phyloP scores from a whole-genome alignment of 2,329 filamentous ascomycete genomes.

The Acephala macrosclerotiorum region DNA sequence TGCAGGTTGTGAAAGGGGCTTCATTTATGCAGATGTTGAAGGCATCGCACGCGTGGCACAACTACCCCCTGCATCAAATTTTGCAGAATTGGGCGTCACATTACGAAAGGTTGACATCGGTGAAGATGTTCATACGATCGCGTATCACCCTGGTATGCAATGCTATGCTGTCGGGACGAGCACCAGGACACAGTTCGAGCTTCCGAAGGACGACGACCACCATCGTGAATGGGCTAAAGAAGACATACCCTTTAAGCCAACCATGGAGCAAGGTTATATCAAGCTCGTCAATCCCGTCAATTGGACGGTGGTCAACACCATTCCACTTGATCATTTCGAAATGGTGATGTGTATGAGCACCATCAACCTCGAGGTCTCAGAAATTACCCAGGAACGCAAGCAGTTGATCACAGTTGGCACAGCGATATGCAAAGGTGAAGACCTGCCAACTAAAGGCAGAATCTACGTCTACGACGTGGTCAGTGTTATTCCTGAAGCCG shows the following conservation, averaged over 20 bases:
- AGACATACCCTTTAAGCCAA: constrained; percentile 67
- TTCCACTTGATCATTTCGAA: constrained; percentile 78
- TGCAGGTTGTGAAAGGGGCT: constrained; percentile 78
- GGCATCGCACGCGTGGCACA: constrained; percentile 78
- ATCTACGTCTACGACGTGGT: constrained; percentile 94
- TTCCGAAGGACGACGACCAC: constrained; percentile 88
- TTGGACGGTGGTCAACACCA: constrained; percentile 79
- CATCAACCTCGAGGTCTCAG: constrained; percentile 87
- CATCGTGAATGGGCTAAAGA: constrained; percentile 80
- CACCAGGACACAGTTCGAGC: constrained; percentile 73
- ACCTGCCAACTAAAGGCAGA: constrained; percentile 83
- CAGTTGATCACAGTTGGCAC: constrained; percentile 87
- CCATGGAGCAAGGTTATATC: constrained; percentile 73
- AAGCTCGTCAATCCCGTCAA: constrained; percentile 81
- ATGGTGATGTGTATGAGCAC: constrained; percentile 82
- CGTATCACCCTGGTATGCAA: constrained; percentile 78
- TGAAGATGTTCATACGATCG: constrained; percentile 74
- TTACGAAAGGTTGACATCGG: constrained; percentile 75
- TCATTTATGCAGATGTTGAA: constrained; percentile 79
- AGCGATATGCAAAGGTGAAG: constrained; percentile 86
- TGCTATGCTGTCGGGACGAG: constrained; percentile 82
- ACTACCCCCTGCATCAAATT: constrained; percentile 70
- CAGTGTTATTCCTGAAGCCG: constrained; percentile 88
- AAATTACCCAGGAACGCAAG: constrained; percentile 85
- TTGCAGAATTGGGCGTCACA: constrained; percentile 78